phyloP scores from a whole-genome alignment of 2,329 filamentous ascomycete genomes.

The Aureobasidium musti region DNA sequence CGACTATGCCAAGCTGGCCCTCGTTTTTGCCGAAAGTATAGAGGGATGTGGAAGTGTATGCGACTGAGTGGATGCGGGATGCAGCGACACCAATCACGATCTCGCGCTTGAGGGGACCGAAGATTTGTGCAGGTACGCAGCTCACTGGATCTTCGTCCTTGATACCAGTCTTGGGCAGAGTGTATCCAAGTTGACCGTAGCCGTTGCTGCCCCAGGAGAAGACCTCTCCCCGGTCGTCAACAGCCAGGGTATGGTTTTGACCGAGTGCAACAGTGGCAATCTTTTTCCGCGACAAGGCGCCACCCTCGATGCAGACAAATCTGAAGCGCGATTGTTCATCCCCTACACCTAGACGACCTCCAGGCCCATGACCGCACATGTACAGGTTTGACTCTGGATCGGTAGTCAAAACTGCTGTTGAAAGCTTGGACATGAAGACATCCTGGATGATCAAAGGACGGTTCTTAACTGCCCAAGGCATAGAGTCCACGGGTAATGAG shows the following conservation, averaged over 20 bases:
- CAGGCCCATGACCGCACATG: slow-evolving; percentile 86
- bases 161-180: slow-evolving; percentile 65
- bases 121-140: slow-evolving; percentile 79
- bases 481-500: slow-evolving; percentile 50
- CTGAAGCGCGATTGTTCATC: slow-evolving; percentile 87
- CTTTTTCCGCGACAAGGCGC: slow-evolving; percentile 70
- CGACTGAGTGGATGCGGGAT: slow-evolving; percentile 87
- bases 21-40: slow-evolving; percentile 96
- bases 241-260: slow-evolving; percentile 84
- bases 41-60: slow-evolving; percentile 75
- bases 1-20: slow-evolving; percentile 89
- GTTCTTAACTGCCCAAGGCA: slow-evolving; percentile 72
- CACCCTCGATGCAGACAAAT: slow-evolving; percentile 78
- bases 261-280: slow-evolving; percentile 79
- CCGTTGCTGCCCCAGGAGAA: slow-evolving; percentile 94
- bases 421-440: slow-evolving; percentile 84
- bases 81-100: slow-evolving; percentile 78
- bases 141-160: slow-evolving; percentile 84
- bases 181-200: slow-evolving; percentile 83
- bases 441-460: slow-evolving; percentile 76
- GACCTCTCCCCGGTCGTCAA: slow-evolving; percentile 83
- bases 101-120: slow-evolving; percentile 88
- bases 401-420: slow-evolving; percentile 82
- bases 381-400: slow-evolving; percentile 91
- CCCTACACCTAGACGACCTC: slow-evolving; percentile 83